phyloP scores from a whole-genome alignment of 140 eudicot genomes.

The Erigeron philadelphicus region DNA sequence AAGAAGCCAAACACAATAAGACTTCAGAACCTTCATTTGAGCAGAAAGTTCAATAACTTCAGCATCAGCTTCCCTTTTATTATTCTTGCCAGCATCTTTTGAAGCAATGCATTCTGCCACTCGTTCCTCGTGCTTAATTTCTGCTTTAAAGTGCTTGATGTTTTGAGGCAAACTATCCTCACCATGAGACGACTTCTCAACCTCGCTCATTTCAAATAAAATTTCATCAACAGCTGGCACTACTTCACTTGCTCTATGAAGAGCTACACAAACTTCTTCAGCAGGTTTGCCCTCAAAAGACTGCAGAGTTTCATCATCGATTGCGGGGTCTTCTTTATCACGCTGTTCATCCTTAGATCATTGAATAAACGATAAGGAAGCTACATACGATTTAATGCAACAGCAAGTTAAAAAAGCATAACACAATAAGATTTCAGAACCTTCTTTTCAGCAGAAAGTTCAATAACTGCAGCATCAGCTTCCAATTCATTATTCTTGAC shows the following conservation, averaged over 20 bases:
- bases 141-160: not conserved
- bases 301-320: constrained; percentile 17
- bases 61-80: not conserved
- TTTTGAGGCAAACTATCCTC: too few relatives aligned
- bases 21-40: constrained; percentile 22
- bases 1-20: constrained; percentile 9
- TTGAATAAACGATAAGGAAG: constrained; percentile 2
- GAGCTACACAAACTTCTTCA: not conserved
- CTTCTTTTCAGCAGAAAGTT: constrained; percentile 26
- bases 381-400: not conserved
- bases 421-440: constrained; percentile 15
- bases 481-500: constrained; percentile 13
- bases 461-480: constrained; percentile 1
- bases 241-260: too few relatives aligned
- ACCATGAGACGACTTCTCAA: too few relatives aligned
- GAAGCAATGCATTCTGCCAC: constrained; percentile 22
- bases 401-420: constrained; percentile 8
- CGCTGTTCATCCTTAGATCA: constrained; percentile 25
- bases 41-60: constrained; percentile 22
- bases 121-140: constrained; percentile 15
- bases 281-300: constrained; percentile 12
- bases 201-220: not conserved
- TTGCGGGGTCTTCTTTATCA: constrained; percentile 23
- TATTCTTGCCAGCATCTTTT: constrained; percentile 24
- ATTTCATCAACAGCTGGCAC: constrained; percentile 11